These are phyloP conservation scores for Celoporthe dispersa DNA, from an alignment of 2,329 filamentous ascomycete genomes.

Conservation along the genomic window DNA sequence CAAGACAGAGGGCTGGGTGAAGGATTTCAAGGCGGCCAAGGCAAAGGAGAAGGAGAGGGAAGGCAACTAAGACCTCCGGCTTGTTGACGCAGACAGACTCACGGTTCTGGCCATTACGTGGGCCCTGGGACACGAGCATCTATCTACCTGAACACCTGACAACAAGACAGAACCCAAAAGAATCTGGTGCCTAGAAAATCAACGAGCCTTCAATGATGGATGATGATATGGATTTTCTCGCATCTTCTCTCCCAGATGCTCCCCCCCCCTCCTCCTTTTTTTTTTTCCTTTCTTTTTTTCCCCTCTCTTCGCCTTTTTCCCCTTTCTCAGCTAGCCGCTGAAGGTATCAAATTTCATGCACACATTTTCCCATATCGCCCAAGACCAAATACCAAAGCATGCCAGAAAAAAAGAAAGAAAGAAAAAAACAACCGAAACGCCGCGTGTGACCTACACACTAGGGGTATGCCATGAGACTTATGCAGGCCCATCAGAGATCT, in stretches of 20 bases:
- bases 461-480: slow-evolving; percentile 2
- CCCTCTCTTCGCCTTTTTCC: too few relatives aligned
- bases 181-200: not conserved
- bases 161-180: not conserved
- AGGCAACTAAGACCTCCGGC: not conserved
- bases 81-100: not conserved
- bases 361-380: not conserved
- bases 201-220: too few relatives aligned
- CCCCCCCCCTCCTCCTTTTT: too few relatives aligned
- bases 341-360: slow-evolving; percentile 11
- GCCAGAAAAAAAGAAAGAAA: not conserved
- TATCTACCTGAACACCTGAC: slow-evolving; percentile 7
- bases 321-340: too few relatives aligned
- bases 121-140: not conserved
- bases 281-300: not conserved
- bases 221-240: not conserved
- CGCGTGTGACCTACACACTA: slow-evolving; percentile 4
- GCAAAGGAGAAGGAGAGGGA: slow-evolving; percentile 48
- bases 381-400: not conserved
- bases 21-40: slow-evolving; percentile 81
- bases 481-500: not conserved
- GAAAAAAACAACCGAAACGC: slow-evolving; percentile 13
- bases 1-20: slow-evolving; percentile 75
- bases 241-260: not conserved
- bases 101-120: not conserved